A percentile compares a stretch with the other conserved stretches of the same genome.
Evolutionary conservation across 768 basidiomycete genomes (phyloP).

Genomic region (Lactifluus pinguis): DNA sequence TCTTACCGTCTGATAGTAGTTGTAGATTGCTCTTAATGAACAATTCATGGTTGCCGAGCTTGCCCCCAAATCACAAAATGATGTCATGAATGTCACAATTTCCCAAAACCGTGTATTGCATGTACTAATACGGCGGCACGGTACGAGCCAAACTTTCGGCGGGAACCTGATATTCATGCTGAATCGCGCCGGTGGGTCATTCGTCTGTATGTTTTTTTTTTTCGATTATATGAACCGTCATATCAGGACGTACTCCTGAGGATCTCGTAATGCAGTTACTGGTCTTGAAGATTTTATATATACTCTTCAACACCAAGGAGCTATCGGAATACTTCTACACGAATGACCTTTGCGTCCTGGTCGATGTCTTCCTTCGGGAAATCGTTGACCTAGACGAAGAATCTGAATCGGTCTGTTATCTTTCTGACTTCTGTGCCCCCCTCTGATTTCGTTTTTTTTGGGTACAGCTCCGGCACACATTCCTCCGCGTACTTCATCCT

Average conservation of each 20-base stretch:
- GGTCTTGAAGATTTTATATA: conserved; percentile 88
- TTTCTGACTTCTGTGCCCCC: neutral
- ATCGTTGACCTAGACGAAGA: conserved; percentile 88
- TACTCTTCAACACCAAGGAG: conserved; percentile 87
- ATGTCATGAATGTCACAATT: conserved; percentile 19
- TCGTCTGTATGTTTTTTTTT: neutral
- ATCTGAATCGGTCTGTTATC: conserved; percentile 69
- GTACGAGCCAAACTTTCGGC: conserved; percentile 89
- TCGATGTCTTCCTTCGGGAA: conserved; percentile 97
- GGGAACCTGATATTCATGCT: conserved; percentile 99
- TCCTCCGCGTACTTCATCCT: conserved; percentile 91
- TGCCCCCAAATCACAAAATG: conserved; percentile 17
- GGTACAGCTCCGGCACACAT: conserved; percentile 81
- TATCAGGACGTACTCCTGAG: conserved; percentile 71
- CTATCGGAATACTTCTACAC: conserved; percentile 97
- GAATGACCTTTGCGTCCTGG: conserved; percentile 90
- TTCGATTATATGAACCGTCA: neutral
- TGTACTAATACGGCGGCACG: conserved; percentile 75
- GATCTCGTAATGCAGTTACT: conserved; percentile 92
- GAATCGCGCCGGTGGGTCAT: conserved; percentile 76
- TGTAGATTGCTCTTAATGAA: conserved; percentile 86
- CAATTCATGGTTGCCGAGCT: conserved; percentile 94
- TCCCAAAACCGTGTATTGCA: conserved; percentile 67
- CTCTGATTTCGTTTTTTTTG: neutral
- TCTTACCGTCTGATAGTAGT: conserved; percentile 8